phyloP scores from a whole-genome alignment of 2,329 filamentous ascomycete genomes.

The Cladosporium sp. region DNA sequence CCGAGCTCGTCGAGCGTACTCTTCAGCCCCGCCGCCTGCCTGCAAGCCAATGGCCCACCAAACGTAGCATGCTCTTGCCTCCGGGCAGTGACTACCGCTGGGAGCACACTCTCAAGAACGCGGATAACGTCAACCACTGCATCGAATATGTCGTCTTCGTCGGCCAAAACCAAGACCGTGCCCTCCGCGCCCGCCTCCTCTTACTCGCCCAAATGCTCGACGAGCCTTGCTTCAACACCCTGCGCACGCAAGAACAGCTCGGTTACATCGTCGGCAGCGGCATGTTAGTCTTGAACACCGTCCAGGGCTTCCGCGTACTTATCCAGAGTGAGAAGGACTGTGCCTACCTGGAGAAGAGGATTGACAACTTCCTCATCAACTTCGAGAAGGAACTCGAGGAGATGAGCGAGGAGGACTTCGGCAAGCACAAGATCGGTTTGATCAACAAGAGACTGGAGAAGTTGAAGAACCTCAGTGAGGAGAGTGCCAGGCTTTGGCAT shows the following conservation, averaged over 20 bases:
- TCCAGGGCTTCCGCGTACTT: constrained; percentile 74
- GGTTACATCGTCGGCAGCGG: constrained; percentile 95
- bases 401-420: constrained; percentile 81
- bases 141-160: constrained; percentile 46
- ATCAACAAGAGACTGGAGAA: constrained; percentile 85
- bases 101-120: constrained; percentile 73
- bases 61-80: constrained; percentile 71
- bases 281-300: constrained; percentile 66
- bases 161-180: constrained; percentile 53
- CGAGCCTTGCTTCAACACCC: constrained; percentile 89
- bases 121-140: constrained; percentile 68
- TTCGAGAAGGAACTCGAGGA: constrained; percentile 63
- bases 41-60: constrained; percentile 71
- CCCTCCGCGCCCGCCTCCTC: constrained; percentile 68
- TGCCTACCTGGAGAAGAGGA: constrained; percentile 77
- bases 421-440: constrained; percentile 83
- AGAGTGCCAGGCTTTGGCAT: constrained; percentile 75
- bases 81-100: constrained; percentile 79
- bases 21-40: constrained; percentile 71
- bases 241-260: constrained; percentile 94
- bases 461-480: constrained; percentile 83
- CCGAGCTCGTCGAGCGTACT: constrained; percentile 72
- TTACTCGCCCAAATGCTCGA: constrained; percentile 86
- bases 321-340: constrained; percentile 89
- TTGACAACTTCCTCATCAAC: constrained; percentile 73